phyloP scores from a whole-genome alignment of 2,329 filamentous ascomycete genomes.

The Emmonsiellopsis sp. region DNA sequence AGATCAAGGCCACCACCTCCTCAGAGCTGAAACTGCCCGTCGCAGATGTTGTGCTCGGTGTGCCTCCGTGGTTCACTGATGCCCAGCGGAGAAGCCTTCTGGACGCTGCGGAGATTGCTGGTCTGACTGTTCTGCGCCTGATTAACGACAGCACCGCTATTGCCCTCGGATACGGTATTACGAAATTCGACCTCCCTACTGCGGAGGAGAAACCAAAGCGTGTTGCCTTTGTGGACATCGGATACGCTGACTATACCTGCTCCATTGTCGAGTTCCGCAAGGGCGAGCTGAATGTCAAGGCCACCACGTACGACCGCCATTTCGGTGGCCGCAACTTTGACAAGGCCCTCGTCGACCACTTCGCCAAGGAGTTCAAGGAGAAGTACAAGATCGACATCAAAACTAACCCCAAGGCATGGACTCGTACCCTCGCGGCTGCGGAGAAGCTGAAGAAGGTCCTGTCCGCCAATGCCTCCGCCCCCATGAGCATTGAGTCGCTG shows the following conservation, averaged over 20 bases:
- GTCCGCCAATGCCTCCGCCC: constrained; percentile 85
- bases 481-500: constrained; percentile 92
- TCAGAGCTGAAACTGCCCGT: constrained; percentile 85
- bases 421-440: constrained; percentile 76
- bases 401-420: constrained; percentile 78
- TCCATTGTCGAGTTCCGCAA: constrained; percentile 95
- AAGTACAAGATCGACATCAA: constrained; percentile 97
- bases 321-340: constrained; percentile 98
- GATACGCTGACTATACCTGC: constrained; percentile 90
- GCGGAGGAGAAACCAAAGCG: constrained; percentile 86
- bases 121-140: constrained; percentile 81
- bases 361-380: constrained; percentile 90
- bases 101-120: constrained; percentile 87
- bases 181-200: constrained; percentile 83
- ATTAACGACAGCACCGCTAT: constrained; percentile 98
- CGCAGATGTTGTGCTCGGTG: constrained; percentile 85
- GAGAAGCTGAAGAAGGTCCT: constrained; percentile 99
- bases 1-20: constrained; percentile 80
- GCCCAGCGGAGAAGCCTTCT: constrained; percentile 79
- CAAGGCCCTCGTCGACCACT: constrained; percentile 87
- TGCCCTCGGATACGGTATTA: constrained; percentile 94
- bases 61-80: constrained; percentile 96
- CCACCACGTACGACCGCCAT: constrained; percentile 86
- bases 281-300: constrained; percentile 88
- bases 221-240: constrained; percentile 88